phyloP scores from a whole-genome alignment of 331 rosid species.

The Quercus tomentella region DNA sequence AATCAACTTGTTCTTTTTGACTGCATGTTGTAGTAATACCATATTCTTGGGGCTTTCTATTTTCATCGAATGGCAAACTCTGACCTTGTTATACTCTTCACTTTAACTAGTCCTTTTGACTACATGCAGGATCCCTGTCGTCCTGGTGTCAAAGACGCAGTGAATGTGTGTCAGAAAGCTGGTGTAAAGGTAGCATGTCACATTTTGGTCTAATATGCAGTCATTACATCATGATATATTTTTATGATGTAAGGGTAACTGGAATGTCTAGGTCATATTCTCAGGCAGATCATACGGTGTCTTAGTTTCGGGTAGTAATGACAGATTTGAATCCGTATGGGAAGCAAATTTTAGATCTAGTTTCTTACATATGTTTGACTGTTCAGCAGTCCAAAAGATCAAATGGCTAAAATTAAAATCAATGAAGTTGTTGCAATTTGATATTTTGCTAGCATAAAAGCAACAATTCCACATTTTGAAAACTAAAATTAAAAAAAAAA shows the following conservation, averaged over 20 bases:
- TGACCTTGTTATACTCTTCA: background rate
- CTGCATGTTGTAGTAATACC: background rate
- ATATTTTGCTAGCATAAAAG: background rate
- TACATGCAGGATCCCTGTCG: constrained; percentile 91
- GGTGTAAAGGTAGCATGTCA: constrained; percentile 79
- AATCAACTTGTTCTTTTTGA: background rate
- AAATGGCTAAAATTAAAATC: too few species aligned
- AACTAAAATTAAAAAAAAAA: background rate
- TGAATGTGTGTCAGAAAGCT: constrained; percentile 62
- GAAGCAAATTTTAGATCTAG: background rate
- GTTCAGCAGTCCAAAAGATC: background rate
- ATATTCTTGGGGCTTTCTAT: background rate
- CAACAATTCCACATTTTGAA: background rate
- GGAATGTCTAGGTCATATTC: background rate
- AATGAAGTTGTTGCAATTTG: background rate
- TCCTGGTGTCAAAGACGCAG: constrained; percentile 76
- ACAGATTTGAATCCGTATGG: background rate
- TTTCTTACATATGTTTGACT: background rate
- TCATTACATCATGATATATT: background rate
- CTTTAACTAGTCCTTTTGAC: constrained; percentile 2
- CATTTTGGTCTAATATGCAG: background rate
- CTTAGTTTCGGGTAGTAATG: background rate
- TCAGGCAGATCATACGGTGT: background rate
- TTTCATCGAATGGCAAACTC: background rate
- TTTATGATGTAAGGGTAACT: background rate